Evolutionary conservation across 2,329 filamentous ascomycete genomes (phyloP).

Genomic region (Periconia sp.): DNA sequence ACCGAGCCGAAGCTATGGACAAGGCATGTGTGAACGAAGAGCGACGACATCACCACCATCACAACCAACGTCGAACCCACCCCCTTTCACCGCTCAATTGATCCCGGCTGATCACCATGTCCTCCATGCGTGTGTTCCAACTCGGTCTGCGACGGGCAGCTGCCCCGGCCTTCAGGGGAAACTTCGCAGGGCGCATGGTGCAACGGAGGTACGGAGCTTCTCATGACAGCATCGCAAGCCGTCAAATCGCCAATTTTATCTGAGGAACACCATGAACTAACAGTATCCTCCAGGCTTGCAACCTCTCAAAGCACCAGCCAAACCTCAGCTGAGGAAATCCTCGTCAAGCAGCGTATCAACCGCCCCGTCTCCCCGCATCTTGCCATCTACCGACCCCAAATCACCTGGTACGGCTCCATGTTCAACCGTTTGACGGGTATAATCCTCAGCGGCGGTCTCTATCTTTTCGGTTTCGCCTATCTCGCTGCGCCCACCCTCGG

Average conservation of each 20-base stretch:
- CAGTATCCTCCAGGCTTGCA: conserved; percentile 42
- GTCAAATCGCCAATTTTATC: not conserved
- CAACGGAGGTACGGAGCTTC: conserved; percentile 51
- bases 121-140: conserved; percentile 51
- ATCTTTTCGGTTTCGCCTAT: conserved; percentile 80
- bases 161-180: conserved; percentile 46
- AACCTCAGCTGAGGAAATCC: conserved; percentile 62
- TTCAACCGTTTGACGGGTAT: conserved; percentile 85
- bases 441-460: conserved; percentile 71
- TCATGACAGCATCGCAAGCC: conserved; percentile 13
- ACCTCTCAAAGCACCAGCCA: conserved; percentile 61
- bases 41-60: conserved; percentile 35
- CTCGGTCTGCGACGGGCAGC: conserved; percentile 46
- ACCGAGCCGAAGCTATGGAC: conserved; percentile 13
- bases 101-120: conserved; percentile 29
- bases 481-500: conserved; percentile 76
- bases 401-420: conserved; percentile 78
- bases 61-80: conserved; percentile 24
- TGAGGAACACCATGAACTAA: conserved; percentile 12
- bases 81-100: conserved; percentile 19
- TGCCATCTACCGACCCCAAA: conserved; percentile 79
- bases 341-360: conserved; percentile 75
- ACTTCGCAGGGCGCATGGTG: conserved; percentile 42
- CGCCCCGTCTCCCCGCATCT: conserved; percentile 87
- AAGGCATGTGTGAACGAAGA: conserved; percentile 12